These are phyloP conservation scores for Rosa lucieae DNA, from an alignment of 306 rosid species.

Conservation along the genomic window DNA sequence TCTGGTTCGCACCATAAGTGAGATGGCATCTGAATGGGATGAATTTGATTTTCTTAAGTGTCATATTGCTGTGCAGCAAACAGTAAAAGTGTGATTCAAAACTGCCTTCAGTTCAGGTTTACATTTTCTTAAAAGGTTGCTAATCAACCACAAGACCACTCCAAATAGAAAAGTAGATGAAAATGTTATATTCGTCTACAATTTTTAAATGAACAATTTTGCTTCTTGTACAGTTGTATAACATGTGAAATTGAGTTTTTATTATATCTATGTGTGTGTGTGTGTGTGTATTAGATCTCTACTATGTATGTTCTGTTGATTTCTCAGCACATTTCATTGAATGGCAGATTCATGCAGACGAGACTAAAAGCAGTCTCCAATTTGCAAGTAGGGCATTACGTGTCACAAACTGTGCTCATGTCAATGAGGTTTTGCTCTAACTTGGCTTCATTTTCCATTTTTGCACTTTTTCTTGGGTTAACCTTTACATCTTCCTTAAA, in stretches of 20 bases:
- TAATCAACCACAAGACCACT: background rate
- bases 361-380: conserved; percentile 96
- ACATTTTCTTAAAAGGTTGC: background rate
- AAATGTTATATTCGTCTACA: background rate
- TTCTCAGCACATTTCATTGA: conserved; percentile 27
- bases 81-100: background rate
- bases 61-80: background rate
- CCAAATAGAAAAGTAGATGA: background rate
- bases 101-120: background rate
- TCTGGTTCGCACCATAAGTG: background rate
- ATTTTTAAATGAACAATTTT: background rate
- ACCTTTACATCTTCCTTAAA: conserved; percentile 13
- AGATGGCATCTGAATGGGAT: background rate
- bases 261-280: too few relatives aligned
- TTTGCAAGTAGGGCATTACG: conserved; percentile 97
- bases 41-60: background rate
- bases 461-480: conserved; percentile 22
- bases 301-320: conserved; percentile 9
- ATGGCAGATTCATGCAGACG: conserved; percentile 87
- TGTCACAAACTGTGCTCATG: conserved; percentile 90
- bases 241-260: background rate
- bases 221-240: background rate
- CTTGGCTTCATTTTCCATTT: conserved; percentile 3
- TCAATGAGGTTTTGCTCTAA: conserved; percentile 75
- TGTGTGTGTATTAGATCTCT: too few relatives aligned